Percentiles rank a stretch among this genome's conserved stretches.
phyloP scores from a whole-genome alignment of 345 rosid genomes.

The Brassica cretica region DNA sequence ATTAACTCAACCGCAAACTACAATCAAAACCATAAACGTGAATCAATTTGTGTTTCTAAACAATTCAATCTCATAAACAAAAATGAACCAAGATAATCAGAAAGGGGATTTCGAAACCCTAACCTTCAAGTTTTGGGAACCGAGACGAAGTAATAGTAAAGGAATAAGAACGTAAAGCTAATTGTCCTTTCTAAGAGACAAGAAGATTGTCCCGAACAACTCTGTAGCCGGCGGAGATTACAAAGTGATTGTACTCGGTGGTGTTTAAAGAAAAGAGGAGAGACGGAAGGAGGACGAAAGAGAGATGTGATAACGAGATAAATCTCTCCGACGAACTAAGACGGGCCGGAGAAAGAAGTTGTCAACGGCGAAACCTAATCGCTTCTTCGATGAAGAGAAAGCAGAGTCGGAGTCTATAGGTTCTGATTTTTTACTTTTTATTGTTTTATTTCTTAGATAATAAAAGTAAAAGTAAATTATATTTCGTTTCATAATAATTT shows the following conservation, averaged over 20 bases:
- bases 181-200: background rate
- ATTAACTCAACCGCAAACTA: background rate
- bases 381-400: background rate
- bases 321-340: background rate
- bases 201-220: background rate
- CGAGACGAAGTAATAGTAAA: no score
- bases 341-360: background rate
- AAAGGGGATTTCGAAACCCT: background rate
- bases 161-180: background rate
- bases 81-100: background rate
- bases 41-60: no score
- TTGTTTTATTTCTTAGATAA: no score
- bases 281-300: background rate
- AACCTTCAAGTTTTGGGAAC: background rate
- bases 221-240: background rate
- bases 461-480: no score
- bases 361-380: background rate
- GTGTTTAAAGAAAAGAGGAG: no score
- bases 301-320: background rate
- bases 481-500: no score
- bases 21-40: background rate
- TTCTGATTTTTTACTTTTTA: no score
- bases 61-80: background rate
- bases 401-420: background rate
- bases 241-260: no score